Conservation (phyloP, 495 filamentous ascomycete species). For the Aspergillus heteromorphus region DNA sequence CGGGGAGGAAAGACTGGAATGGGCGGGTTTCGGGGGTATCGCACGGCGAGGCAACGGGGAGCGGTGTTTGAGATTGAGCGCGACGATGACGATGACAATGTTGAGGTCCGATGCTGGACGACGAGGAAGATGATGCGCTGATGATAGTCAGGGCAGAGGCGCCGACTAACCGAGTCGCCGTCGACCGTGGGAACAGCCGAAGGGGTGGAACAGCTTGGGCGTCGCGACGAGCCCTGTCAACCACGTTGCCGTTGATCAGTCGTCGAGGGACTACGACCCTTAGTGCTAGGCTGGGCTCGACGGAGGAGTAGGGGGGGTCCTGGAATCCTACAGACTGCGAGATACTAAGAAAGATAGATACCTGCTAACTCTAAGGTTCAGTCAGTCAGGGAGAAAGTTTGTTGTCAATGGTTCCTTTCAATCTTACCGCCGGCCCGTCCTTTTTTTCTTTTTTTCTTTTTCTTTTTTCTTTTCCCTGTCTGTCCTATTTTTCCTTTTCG, state of each 20-base stretch:
- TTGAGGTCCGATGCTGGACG: no score
- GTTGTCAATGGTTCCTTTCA: neutral
- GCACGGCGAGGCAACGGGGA: neutral
- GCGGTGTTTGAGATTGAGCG: no score
- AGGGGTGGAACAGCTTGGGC: constrained; percentile 10
- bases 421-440: neutral
- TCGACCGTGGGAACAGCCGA: constrained; percentile 9
- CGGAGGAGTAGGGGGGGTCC: no score
- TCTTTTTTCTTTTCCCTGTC: neutral
- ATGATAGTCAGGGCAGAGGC: no score
- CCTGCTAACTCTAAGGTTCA: neutral
- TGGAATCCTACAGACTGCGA: no score
- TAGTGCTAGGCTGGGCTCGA: no score
- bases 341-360: no score
- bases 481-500: neutral
- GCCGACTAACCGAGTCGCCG: neutral
- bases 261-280: constrained; percentile 1
- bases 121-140: no score
- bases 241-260: constrained; percentile 27
- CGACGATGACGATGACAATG: no score
- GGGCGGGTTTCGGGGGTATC: neutral
- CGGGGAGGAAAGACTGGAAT: neutral
- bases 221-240: constrained; percentile 25
- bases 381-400: neutral
- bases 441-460: neutral